Evolutionary conservation across 129 eudicot genomes (phyloP), one percentile per base, ranked within the genome.

Genomic region (Saussurea involucrata): DNA sequence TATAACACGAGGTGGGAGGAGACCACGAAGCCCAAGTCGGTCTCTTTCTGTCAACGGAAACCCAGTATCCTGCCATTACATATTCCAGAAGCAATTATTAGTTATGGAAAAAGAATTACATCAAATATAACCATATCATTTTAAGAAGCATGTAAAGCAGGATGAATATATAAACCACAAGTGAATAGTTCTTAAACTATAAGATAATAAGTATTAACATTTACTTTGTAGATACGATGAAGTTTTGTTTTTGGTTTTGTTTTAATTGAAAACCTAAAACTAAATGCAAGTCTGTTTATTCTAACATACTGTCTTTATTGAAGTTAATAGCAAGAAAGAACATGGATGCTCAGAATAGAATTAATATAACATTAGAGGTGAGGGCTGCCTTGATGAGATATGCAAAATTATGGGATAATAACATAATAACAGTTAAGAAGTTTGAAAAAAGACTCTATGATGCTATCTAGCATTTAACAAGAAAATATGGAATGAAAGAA

Each of bases 21-120:
- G 96, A 78, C 99, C 99, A 25, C 99, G 99, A 46, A 95, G 95
- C 22, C 99, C 99, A 42, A 95, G 95, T 17, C 99, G 89, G 77
- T 95, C 99, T 87, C 99, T 90, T 78, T 95, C 99, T n/a, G 99
- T 89, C 79, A 90, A 64, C 57, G 99, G 99, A 69, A 95, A 95
- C 44, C 95, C 99, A 36, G 97, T 92, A 81, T 95, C 99, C 99
- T 95, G 95, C 73, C 77, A 68, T 76, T 68, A 61, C 44, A 32
- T 78, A 71, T 57, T 29, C 63, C 69, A 80, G 71, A 66, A 34
- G 37, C 66, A 24, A 33, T 42, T 17, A 37, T 76, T 24, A 77
- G 77, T 72, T 55, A 21, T 8, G 27, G 8, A 64, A 29, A 58
- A 44, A 46, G 40, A 20, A 24, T 75, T 44, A 63, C 21, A 34